phyloP scores from a whole-genome alignment of 2,329 filamentous ascomycete species.

The Talaromyces sp. region DNA sequence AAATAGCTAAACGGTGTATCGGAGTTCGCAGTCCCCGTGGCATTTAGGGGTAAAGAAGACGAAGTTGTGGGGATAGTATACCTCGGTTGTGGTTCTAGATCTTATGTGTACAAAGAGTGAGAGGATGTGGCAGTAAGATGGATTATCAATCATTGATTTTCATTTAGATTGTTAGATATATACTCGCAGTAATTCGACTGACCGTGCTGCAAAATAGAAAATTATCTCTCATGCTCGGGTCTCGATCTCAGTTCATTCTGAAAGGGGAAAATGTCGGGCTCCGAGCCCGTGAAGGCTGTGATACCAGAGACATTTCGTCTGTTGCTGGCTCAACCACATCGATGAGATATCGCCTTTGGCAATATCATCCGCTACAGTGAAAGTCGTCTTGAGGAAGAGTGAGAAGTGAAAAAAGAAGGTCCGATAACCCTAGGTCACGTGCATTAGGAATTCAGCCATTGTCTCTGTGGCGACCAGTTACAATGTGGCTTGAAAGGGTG shows the following conservation, averaged over 20 bases:
- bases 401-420: neutral
- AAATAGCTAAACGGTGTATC: conserved; percentile 1
- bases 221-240: neutral
- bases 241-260: neutral
- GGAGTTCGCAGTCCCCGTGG: conserved; percentile 1
- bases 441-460: neutral
- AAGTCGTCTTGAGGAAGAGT: neutral
- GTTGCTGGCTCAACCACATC: neutral
- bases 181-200: neutral
- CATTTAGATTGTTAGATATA: neutral
- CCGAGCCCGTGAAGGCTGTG: neutral
- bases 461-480: neutral
- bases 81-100: neutral
- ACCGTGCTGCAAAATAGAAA: neutral
- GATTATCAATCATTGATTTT: neutral
- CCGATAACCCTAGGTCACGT: neutral
- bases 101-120: neutral
- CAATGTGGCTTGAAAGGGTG: conserved; percentile 3
- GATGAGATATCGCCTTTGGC: neutral
- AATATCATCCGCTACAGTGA: neutral
- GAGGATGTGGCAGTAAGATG: conserved; percentile 6
- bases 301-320: neutral
- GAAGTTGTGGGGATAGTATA: neutral
- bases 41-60: neutral
- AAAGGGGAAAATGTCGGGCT: neutral